Evolutionary conservation across 2,329 filamentous ascomycete genomes (phyloP).

Genomic region (Arthrobotrys sphaeroides): DNA sequence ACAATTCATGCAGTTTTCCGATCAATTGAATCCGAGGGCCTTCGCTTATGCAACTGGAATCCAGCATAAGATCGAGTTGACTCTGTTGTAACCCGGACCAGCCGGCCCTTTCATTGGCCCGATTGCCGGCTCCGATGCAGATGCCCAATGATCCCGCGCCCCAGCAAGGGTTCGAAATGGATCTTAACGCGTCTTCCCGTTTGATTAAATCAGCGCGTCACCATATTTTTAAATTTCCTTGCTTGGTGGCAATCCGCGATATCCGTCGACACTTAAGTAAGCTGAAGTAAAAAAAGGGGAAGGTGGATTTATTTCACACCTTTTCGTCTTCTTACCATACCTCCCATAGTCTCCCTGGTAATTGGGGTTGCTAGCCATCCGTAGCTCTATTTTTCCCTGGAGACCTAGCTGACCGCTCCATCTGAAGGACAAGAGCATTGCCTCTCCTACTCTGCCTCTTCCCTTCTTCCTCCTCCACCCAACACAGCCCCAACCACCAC

Average conservation of each 20-base stretch:
- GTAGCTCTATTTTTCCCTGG: not conserved
- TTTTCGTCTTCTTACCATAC: no score
- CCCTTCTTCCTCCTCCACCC: no score
- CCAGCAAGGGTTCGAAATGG: conserved; percentile 12
- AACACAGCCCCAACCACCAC: no score
- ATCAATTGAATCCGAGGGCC: no score
- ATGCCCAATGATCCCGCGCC: conserved; percentile 34
- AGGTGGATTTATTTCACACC: not conserved
- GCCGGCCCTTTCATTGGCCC: conserved; percentile 28
- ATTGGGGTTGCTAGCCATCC: no score
- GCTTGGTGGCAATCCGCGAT: conserved; percentile 39
- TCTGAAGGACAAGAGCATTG: no score
- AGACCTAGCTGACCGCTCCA: not conserved
- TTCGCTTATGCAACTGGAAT: not conserved
- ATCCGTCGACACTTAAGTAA: conserved; percentile 10
- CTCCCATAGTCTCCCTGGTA: no score
- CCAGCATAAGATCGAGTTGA: conserved; percentile 1
- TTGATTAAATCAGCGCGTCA: conserved; percentile 41
- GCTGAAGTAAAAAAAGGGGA: no score
- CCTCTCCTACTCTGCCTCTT: no score
- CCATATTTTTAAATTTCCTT: conserved; percentile 32
- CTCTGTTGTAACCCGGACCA: conserved; percentile 13
- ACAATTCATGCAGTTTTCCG: no score
- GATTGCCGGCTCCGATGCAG: conserved; percentile 28
- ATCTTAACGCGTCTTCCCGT: conserved; percentile 47